Conservation (phyloP, 176 grass and related monocot genomes). For the Eleusine coracana region DNA sequence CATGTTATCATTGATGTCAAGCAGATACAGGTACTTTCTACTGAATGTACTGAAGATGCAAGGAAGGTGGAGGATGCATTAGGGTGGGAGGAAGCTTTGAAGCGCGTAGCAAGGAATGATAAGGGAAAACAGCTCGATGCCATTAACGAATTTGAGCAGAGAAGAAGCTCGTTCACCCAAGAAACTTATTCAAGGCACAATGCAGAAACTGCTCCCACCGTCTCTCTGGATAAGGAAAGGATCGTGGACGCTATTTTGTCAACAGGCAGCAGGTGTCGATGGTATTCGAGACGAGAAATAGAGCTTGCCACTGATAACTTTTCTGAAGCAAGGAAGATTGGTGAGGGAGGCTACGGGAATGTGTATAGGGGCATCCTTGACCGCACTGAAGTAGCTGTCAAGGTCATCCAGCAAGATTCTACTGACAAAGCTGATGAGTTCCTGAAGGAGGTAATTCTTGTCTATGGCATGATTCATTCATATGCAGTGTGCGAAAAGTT, state of each 20-base stretch:
- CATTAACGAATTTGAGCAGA: constrained; percentile 50
- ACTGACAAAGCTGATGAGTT: constrained; percentile 68
- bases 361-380: constrained; percentile 91
- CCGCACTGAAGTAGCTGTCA: constrained; percentile 81
- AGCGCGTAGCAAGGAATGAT: constrained; percentile 45
- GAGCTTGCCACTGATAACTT: constrained; percentile 85
- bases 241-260: constrained; percentile 53
- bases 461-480: not conserved
- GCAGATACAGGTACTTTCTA: constrained; percentile 80
- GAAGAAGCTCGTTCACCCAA: constrained; percentile 45
- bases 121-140: constrained; percentile 53
- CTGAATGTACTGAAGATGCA: constrained; percentile 65
- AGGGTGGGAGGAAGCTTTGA: constrained; percentile 58
- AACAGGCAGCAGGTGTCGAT: constrained; percentile 65
- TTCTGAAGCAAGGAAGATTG: constrained; percentile 83
- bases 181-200: constrained; percentile 54
- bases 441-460: constrained; percentile 70
- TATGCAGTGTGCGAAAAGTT: not conserved
- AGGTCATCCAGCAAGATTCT: constrained; percentile 79
- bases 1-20: constrained; percentile 17
- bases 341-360: constrained; percentile 80
- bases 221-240: constrained; percentile 43
- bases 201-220: constrained; percentile 25
- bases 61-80: constrained; percentile 61
- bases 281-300: constrained; percentile 82